Conservation (phyloP, 2,329 filamentous ascomycete species). For the Colletotrichum sp. region DNA sequence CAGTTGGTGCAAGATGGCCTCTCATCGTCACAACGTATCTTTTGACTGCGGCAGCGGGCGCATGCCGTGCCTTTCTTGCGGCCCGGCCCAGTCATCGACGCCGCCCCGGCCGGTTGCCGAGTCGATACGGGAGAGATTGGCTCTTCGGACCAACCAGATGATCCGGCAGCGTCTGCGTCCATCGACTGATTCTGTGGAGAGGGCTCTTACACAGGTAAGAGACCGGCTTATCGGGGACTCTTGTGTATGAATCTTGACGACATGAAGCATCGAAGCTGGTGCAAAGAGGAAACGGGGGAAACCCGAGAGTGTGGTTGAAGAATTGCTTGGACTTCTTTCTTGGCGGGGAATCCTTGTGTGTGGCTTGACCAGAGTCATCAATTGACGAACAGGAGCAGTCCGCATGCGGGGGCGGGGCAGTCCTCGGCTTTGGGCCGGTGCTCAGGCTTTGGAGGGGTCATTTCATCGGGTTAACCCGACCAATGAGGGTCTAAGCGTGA, state of each 20-base stretch:
- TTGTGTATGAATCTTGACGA: background rate
- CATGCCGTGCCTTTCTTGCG: conserved; percentile 35
- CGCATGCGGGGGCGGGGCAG: background rate
- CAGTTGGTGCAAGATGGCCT: conserved; percentile 33
- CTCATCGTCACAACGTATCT: conserved; percentile 34
- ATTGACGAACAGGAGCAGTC: background rate
- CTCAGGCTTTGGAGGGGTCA: background rate
- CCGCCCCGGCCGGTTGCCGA: background rate
- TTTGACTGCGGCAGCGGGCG: conserved; percentile 34
- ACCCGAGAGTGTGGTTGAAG: background rate
- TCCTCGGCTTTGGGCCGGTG: background rate
- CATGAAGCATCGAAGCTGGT: background rate
- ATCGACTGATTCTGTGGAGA: background rate
- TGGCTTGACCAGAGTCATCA: background rate
- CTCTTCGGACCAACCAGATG: background rate
- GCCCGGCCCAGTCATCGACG: background rate
- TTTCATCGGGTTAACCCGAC: background rate
- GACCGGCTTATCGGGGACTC: background rate
- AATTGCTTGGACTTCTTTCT: background rate
- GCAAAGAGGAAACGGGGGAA: background rate
- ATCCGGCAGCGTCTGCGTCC: background rate
- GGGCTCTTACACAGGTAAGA: background rate
- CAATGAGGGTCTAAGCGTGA: background rate
- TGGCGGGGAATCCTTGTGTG: background rate
- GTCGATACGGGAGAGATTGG: background rate